Evolutionary conservation across 208 protist genomes (phyloP).

Genomic region (Hexamita inflata): DNA sequence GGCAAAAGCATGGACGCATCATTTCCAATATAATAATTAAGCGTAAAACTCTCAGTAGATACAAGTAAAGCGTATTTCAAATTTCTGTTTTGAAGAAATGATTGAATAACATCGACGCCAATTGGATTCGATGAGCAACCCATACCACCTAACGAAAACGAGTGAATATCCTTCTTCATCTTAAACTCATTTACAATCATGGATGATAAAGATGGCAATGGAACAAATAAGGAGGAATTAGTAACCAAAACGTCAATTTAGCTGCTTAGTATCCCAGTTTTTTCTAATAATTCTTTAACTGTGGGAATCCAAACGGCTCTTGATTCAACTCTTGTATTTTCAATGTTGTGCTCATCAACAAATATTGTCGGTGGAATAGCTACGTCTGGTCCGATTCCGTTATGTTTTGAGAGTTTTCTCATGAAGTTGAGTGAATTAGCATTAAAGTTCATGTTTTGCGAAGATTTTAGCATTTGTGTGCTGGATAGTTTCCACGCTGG

Average conservation of each 20-base stretch:
- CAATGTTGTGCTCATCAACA: slow-evolving; percentile 32
- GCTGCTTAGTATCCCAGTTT: slow-evolving; percentile 25
- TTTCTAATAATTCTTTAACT: slow-evolving; percentile 38
- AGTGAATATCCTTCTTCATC: not conserved
- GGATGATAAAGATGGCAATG: not conserved
- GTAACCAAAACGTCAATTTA: not conserved
- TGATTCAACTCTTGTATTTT: slow-evolving; percentile 36
- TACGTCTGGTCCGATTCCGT: slow-evolving; percentile 44
- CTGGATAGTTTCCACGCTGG: no score
- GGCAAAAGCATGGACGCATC: slow-evolving; percentile 8
- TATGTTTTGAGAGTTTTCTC: slow-evolving; percentile 34
- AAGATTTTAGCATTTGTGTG: no score
- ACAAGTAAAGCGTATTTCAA: not conserved
- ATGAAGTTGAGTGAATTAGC: slow-evolving; percentile 45
- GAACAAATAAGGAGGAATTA: not conserved
- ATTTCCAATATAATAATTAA: not conserved
- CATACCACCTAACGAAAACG: not conserved
- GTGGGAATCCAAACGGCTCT: slow-evolving; percentile 35
- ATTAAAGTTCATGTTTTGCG: no score
- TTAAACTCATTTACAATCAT: not conserved
- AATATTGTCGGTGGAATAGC: slow-evolving; percentile 34
- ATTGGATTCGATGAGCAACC: not conserved
- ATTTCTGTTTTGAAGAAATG: not conserved
- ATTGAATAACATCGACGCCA: not conserved
- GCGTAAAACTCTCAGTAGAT: not conserved